A percentile compares a stretch with the other conserved stretches of the same genome.
Evolutionary conservation across 768 basidiomycete species (phyloP).

Genomic region (Piloderma croceum): DNA sequence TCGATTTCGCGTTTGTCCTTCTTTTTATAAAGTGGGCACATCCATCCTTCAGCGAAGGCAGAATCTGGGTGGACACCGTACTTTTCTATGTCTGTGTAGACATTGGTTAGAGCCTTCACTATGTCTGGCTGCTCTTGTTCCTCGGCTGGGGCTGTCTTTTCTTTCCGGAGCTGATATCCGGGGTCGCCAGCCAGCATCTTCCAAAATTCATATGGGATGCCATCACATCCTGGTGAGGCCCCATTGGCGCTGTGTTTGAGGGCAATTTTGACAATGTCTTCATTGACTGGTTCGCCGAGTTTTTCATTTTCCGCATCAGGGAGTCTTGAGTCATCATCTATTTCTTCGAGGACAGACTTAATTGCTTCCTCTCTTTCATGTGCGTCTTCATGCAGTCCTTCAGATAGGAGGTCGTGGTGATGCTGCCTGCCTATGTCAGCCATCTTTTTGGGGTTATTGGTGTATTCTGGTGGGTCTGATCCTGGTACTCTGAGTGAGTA

Average conservation of each 20-base stretch:
- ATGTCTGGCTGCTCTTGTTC: constrained; percentile 4
- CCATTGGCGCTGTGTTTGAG: constrained; percentile 2
- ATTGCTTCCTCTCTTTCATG: neutral
- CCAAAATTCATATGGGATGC: constrained; percentile 17
- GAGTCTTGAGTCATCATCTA: neutral
- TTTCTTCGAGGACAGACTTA: neutral
- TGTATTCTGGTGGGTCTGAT: constrained; percentile 1
- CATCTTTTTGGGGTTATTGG: constrained; percentile 25
- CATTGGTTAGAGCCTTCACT: neutral
- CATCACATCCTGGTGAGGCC: constrained; percentile 5
- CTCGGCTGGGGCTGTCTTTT: neutral
- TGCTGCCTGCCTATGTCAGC: constrained; percentile 23
- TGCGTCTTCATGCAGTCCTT: neutral
- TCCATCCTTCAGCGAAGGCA: constrained; percentile 17
- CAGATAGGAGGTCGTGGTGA: constrained; percentile 24
- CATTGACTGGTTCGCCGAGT: neutral
- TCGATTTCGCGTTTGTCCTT: constrained; percentile 13
- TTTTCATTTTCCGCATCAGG: neutral
- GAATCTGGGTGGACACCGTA: constrained; percentile 1
- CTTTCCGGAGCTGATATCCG: too few species aligned
- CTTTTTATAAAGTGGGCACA: constrained; percentile 27
- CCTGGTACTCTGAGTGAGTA: constrained; percentile 3
- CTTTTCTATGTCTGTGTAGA: constrained; percentile 13
- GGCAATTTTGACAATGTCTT: neutral
- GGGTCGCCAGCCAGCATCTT: constrained; percentile 7